Conservation (phyloP, 306 rosid species). For the Casuarina glauca region DNA sequence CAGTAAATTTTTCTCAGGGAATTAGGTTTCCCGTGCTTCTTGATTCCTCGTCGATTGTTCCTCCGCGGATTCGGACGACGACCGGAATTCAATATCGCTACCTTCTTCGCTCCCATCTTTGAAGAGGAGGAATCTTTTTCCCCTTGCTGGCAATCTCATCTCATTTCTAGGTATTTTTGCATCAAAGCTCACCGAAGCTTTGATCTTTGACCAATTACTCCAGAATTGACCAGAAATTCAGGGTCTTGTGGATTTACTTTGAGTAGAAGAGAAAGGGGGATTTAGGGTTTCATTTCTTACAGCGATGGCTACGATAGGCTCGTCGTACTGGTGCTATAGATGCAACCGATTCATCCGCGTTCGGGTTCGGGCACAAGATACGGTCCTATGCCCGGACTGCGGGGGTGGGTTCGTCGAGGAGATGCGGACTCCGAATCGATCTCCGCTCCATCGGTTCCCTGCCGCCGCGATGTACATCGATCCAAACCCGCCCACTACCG, state of each 20-base stretch:
- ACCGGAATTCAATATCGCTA: neutral
- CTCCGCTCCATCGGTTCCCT: constrained; percentile 43
- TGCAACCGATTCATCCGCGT: constrained; percentile 50
- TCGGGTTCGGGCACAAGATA: constrained; percentile 38
- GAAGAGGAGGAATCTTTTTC: neutral
- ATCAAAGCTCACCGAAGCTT: neutral
- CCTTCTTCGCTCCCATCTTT: neutral
- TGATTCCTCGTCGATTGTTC: neutral
- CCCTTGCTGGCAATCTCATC: neutral
- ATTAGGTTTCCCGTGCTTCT: constrained; percentile 3
- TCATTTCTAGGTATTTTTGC: neutral
- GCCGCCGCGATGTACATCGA: constrained; percentile 42
- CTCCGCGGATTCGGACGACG: neutral
- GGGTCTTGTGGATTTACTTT: neutral
- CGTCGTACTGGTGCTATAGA: constrained; percentile 63
- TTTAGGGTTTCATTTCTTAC: constrained; percentile 16
- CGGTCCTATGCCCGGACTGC: constrained; percentile 55
- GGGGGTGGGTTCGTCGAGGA: constrained; percentile 60
- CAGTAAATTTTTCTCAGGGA: neutral
- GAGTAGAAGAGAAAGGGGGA: neutral
- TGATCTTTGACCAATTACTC: neutral
- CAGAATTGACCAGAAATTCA: constrained; percentile 6
- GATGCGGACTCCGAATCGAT: constrained; percentile 41
- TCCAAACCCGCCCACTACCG: constrained; percentile 27
- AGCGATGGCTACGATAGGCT: constrained; percentile 45